Evolutionary conservation across 257 asterid species (phyloP).

Genomic region (Craterostigma plantagineum): DNA sequence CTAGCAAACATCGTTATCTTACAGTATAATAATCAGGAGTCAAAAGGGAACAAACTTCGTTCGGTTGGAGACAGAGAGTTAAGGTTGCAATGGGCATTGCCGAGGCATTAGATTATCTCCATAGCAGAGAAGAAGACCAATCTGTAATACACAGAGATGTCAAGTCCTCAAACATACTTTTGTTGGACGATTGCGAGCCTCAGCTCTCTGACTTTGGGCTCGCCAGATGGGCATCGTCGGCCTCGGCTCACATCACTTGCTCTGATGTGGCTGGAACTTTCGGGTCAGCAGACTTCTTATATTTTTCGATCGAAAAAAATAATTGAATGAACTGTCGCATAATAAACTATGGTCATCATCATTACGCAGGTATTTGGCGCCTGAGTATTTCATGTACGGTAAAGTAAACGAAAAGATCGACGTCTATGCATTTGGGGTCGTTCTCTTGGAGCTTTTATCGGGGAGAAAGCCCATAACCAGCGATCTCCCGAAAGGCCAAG

Average conservation of each 20-base stretch:
- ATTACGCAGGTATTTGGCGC: constrained; percentile 95
- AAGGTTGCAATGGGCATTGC: constrained; percentile 86
- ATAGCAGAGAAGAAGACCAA: constrained; percentile 32
- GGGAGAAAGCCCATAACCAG: constrained; percentile 88
- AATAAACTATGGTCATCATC: constrained; percentile 4
- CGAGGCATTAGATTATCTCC: constrained; percentile 87
- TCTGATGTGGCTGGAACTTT: constrained; percentile 87
- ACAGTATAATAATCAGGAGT: constrained; percentile 49
- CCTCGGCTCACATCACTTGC: constrained; percentile 64
- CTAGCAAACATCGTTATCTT: too few species aligned
- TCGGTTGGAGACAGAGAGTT: constrained; percentile 67
- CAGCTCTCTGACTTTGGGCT: constrained; percentile 97
- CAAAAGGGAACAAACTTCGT: constrained; percentile 24
- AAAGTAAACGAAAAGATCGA: constrained; percentile 87
- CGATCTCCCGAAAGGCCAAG: constrained; percentile 79
- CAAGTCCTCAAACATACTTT: constrained; percentile 81
- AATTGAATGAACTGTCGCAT: neutral
- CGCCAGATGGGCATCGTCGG: constrained; percentile 80
- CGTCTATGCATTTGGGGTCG: constrained; percentile 91
- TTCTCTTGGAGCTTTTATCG: constrained; percentile 84
- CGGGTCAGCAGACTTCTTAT: constrained; percentile 32
- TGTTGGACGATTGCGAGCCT: constrained; percentile 79
- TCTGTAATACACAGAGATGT: constrained; percentile 89
- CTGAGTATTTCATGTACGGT: constrained; percentile 99
- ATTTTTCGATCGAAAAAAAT: neutral